phyloP scores from a whole-genome alignment of 108 stramenopile genomes.

The Stephanodiscus triporus region DNA sequence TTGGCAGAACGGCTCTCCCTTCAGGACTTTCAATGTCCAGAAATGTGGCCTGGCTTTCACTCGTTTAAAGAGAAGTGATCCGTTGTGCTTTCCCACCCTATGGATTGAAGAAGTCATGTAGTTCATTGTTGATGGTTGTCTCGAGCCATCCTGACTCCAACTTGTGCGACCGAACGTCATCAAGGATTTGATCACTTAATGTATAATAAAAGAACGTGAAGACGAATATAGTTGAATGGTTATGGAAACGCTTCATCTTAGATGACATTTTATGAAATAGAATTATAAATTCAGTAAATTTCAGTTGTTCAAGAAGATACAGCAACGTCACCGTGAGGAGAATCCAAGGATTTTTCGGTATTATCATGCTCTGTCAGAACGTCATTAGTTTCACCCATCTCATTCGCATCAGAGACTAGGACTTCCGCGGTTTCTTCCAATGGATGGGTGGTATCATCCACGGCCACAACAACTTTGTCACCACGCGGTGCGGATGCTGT shows the following conservation, averaged over 20 bases:
- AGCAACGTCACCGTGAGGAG: neutral
- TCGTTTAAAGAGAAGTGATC: conserved; percentile 21
- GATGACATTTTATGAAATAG: neutral
- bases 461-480: neutral
- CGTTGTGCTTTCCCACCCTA: neutral
- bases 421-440: neutral
- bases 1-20: conserved; percentile 24
- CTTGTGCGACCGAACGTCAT: neutral
- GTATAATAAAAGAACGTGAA: neutral
- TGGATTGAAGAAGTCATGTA: neutral
- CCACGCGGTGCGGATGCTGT: conserved; percentile 13
- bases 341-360: neutral
- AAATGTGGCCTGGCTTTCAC: conserved; percentile 31
- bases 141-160: neutral
- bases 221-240: too few relatives aligned
- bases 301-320: conserved; percentile 15
- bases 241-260: too few relatives aligned
- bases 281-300: too few relatives aligned
- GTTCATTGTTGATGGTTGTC: neutral
- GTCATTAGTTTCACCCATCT: conserved; percentile 2
- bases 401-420: neutral
- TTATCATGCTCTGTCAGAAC: neutral
- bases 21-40: conserved; percentile 29
- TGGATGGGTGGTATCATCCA: neutral
- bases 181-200: neutral